phyloP scores from a whole-genome alignment of 805 yeast species.

The Grigorovia humatica region DNA sequence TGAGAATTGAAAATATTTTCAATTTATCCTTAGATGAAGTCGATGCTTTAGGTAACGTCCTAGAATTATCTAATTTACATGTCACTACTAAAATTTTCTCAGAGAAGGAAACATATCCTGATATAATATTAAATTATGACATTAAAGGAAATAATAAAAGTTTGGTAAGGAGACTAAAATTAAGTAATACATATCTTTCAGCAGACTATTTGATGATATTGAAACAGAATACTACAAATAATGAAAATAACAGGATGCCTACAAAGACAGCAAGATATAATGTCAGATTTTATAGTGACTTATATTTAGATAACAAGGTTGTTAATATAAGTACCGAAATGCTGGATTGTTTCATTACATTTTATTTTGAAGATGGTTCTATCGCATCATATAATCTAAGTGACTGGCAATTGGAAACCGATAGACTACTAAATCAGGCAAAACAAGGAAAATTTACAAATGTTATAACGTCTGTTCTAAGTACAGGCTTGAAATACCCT shows the following conservation, averaged over 20 bases:
- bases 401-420: slow-evolving; percentile 22
- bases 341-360: slow-evolving; percentile 19
- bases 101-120: slow-evolving; percentile 22
- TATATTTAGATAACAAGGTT: slow-evolving; percentile 13
- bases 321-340: slow-evolving; percentile 18
- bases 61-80: slow-evolving; percentile 17
- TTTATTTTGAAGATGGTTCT: slow-evolving; percentile 19
- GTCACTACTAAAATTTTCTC: slow-evolving; percentile 20
- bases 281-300: slow-evolving; percentile 8
- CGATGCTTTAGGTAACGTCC: slow-evolving; percentile 15
- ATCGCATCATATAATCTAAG: slow-evolving; percentile 15
- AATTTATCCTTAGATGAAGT: slow-evolving; percentile 16
- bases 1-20: slow-evolving; percentile 19
- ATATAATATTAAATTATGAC: slow-evolving; percentile 20
- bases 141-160: slow-evolving; percentile 16
- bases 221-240: slow-evolving; percentile 7
- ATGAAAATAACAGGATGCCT: slow-evolving; percentile 1
- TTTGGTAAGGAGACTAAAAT: slow-evolving; percentile 18
- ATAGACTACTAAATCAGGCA: slow-evolving; percentile 14
- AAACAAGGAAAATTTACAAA: slow-evolving; percentile 18
- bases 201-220: slow-evolving; percentile 13
- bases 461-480: slow-evolving; percentile 22
- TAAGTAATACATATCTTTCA: slow-evolving; percentile 15
- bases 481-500: slow-evolving; percentile 22
- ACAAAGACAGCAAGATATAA: slow-evolving; percentile 15